Evolutionary conservation across 495 filamentous ascomycete species (phyloP).

Genomic region (Tuber melanosporum): DNA sequence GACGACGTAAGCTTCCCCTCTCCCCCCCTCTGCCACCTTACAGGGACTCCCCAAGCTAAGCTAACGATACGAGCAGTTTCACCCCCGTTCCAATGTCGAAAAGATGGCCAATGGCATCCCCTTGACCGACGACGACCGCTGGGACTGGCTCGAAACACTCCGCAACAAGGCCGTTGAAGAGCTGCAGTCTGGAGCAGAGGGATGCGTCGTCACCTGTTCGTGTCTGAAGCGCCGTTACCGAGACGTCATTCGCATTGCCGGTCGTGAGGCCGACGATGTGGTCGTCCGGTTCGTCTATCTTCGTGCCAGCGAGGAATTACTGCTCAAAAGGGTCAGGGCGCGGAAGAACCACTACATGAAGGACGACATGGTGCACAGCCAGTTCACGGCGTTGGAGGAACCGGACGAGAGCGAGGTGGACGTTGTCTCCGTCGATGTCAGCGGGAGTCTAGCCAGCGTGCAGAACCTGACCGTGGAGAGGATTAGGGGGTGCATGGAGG

Average conservation of each 20-base stretch:
- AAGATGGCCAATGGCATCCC: slow-evolving; percentile 88
- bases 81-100: slow-evolving; percentile 74
- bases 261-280: slow-evolving; percentile 57
- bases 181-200: slow-evolving; percentile 56
- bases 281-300: slow-evolving; percentile 92
- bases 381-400: slow-evolving; percentile 77
- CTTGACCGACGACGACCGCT: slow-evolving; percentile 89
- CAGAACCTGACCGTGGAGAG: slow-evolving; percentile 56
- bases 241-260: slow-evolving; percentile 85
- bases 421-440: slow-evolving; percentile 75
- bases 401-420: slow-evolving; percentile 73
- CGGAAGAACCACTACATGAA: slow-evolving; percentile 94
- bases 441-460: slow-evolving; percentile 58
- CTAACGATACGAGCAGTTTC: slow-evolving; percentile 58
- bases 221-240: slow-evolving; percentile 96
- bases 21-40: background rate
- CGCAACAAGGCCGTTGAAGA: slow-evolving; percentile 69
- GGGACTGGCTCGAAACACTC: slow-evolving; percentile 93
- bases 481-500: slow-evolving; percentile 45
- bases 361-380: slow-evolving; percentile 90
- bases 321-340: slow-evolving; percentile 64
- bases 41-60: slow-evolving; percentile 10
- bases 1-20: slow-evolving; percentile 67
- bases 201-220: slow-evolving; percentile 92
- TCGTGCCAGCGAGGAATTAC: slow-evolving; percentile 62